Evolutionary conservation across 2,329 filamentous ascomycete species (phyloP).

Genomic region (Calonectria pauciramosa): DNA sequence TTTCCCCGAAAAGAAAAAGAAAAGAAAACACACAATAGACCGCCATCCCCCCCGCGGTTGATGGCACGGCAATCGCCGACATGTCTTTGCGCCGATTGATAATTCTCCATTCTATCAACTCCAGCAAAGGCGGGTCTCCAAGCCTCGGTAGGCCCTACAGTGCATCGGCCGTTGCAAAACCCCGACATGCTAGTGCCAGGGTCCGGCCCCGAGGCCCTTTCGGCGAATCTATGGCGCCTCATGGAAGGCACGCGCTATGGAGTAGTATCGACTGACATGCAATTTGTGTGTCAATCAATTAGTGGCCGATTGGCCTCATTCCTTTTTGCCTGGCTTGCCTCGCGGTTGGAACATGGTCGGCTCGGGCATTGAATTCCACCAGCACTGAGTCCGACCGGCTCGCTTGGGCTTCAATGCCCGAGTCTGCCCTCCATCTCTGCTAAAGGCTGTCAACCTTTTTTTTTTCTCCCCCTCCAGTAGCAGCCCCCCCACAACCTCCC

Average conservation of each 20-base stretch:
- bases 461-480: neutral
- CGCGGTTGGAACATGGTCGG: constrained; percentile 12
- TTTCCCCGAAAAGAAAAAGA: neutral
- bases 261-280: constrained; percentile 24
- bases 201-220: neutral
- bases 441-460: constrained; percentile 15
- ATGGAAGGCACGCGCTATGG: neutral
- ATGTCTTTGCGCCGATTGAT: neutral
- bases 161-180: constrained; percentile 5
- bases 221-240: neutral
- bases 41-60: neutral
- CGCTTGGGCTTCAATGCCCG: constrained; percentile 29
- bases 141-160: neutral
- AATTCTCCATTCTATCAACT: neutral
- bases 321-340: constrained; percentile 11
- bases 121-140: constrained; percentile 3
- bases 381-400: constrained; percentile 10
- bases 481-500: constrained; percentile 8
- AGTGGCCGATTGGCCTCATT: constrained; percentile 18
- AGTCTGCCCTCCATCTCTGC: neutral
- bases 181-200: neutral
- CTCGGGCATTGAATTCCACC: constrained; percentile 22
- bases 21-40: neutral
- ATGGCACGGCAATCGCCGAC: constrained; percentile 3
- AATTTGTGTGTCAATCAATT: constrained; percentile 15